phyloP scores from a whole-genome alignment of 176 grass and related monocot species.

The Metroxylon sagu region DNA sequence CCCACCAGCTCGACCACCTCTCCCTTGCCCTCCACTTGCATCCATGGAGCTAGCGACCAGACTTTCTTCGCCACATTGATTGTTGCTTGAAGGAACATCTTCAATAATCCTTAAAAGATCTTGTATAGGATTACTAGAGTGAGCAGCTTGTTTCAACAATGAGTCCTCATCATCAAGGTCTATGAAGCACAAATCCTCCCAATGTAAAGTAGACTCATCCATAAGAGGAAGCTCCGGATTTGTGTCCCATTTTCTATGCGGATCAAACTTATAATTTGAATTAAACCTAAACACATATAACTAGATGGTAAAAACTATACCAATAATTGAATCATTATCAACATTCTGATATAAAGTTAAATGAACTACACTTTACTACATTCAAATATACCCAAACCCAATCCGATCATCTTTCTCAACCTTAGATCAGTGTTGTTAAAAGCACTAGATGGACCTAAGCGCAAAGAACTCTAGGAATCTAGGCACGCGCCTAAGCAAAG shows the following conservation, averaged over 20 bases:
- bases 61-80: slow-evolving; percentile 18
- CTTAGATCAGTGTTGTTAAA: no score
- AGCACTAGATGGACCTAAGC: no score
- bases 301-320: not conserved
- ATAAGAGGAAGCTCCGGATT: slow-evolving; percentile 16
- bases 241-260: slow-evolving; percentile 21
- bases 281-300: slow-evolving; percentile 9
- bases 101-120: slow-evolving; percentile 26
- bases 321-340: no score
- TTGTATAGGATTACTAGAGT: slow-evolving; percentile 17
- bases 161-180: slow-evolving; percentile 19
- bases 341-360: no score
- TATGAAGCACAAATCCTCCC: slow-evolving; percentile 22
- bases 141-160: slow-evolving; percentile 21
- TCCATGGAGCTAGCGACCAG: not conserved
- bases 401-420: no score
- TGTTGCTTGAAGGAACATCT: slow-evolving; percentile 13
- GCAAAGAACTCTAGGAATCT: no score
- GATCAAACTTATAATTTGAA: slow-evolving; percentile 19
- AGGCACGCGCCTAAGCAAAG: no score
- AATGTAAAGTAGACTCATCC: slow-evolving; percentile 18
- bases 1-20: not conserved
- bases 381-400: no score
- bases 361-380: no score
- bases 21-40: slow-evolving; percentile 10